Evolutionary conservation across 139 green algal species (phyloP).

Genomic region (Chlamydomonas asymmetrica): DNA sequence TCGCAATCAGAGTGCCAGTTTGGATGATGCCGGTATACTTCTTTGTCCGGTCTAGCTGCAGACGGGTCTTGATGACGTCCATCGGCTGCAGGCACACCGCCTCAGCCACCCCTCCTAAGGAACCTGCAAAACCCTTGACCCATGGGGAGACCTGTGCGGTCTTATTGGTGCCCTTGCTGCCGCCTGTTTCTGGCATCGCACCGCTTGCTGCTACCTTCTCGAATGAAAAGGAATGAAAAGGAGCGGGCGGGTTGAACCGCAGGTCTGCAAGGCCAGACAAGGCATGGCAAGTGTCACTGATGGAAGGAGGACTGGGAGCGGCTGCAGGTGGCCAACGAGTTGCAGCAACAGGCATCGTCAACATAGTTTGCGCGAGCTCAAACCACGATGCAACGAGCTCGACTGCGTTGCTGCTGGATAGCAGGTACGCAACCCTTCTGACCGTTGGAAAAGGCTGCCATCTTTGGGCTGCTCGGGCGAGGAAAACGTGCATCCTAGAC

Average conservation of each 20-base stretch:
- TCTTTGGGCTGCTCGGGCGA: too few species aligned
- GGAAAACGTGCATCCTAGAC: too few species aligned
- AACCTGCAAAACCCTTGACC: slow-evolving; percentile 72
- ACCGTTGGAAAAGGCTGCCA: too few species aligned
- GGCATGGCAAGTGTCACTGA: background rate
- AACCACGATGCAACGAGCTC: too few species aligned
- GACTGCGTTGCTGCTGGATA: too few species aligned
- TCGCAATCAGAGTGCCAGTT: slow-evolving; percentile 68
- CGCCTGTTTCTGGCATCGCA: slow-evolving; percentile 6
- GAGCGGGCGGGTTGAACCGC: background rate
- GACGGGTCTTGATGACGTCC: slow-evolving; percentile 92
- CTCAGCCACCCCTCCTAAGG: slow-evolving; percentile 89
- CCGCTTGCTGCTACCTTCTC: background rate
- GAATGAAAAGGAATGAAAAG: background rate
- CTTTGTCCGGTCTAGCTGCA: slow-evolving; percentile 85
- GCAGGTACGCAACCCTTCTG: too few species aligned
- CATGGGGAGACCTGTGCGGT: slow-evolving; percentile 28
- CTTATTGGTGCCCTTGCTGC: slow-evolving; percentile 18
- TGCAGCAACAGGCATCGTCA: too few species aligned
- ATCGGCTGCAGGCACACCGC: slow-evolving; percentile 90
- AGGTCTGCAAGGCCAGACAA: background rate
- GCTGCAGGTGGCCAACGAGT: background rate
- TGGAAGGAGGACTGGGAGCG: background rate
- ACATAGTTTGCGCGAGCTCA: too few species aligned
- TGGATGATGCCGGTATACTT: slow-evolving; percentile 88